These are phyloP conservation scores for Colletotrichum sp. DNA, from an alignment of 2,329 filamentous ascomycete species.

Conservation along the genomic window DNA sequence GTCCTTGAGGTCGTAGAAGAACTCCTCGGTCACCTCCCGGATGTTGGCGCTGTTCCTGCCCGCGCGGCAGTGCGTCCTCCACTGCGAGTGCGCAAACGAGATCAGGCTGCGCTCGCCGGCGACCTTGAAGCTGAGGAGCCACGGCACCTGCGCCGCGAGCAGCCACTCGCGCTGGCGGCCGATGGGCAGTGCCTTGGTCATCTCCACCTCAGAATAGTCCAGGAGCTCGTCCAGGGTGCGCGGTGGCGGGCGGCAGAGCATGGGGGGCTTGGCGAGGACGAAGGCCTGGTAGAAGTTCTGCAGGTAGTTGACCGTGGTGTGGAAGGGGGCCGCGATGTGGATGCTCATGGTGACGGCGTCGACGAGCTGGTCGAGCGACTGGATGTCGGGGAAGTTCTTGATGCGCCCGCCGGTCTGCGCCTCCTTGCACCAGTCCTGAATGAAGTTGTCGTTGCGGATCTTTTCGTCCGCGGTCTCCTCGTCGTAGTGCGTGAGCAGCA, in stretches of 20 bases:
- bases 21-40: slow-evolving; percentile 27
- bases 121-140: slow-evolving; percentile 49
- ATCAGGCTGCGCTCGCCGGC: slow-evolving; percentile 43
- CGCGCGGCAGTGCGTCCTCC: slow-evolving; percentile 31
- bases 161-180: slow-evolving; percentile 48
- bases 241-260: slow-evolving; percentile 39
- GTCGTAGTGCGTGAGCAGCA: slow-evolving; percentile 39
- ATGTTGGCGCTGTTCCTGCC: slow-evolving; percentile 24
- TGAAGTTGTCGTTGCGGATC: slow-evolving; percentile 30
- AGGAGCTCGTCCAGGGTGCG: slow-evolving; percentile 32
- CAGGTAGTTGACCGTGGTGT: slow-evolving; percentile 57
- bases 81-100: slow-evolving; percentile 44
- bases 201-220: slow-evolving; percentile 33
- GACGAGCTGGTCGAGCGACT: slow-evolving; percentile 43
- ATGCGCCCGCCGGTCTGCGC: slow-evolving; percentile 43
- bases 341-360: slow-evolving; percentile 58
- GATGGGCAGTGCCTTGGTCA: slow-evolving; percentile 47
- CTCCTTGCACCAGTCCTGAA: slow-evolving; percentile 46
- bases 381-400: slow-evolving; percentile 46
- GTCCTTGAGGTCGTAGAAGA: slow-evolving; percentile 32
- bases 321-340: slow-evolving; percentile 54
- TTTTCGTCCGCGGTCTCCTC: slow-evolving; percentile 33
- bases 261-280: slow-evolving; percentile 48
- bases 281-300: slow-evolving; percentile 56
- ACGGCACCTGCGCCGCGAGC: slow-evolving; percentile 48